A percentile compares a stretch with the other conserved stretches of the same genome.
These are phyloP conservation scores for Tetrapisispora arboricola DNA, from an alignment of 805 yeast genomes.

Conservation along the genomic window DNA sequence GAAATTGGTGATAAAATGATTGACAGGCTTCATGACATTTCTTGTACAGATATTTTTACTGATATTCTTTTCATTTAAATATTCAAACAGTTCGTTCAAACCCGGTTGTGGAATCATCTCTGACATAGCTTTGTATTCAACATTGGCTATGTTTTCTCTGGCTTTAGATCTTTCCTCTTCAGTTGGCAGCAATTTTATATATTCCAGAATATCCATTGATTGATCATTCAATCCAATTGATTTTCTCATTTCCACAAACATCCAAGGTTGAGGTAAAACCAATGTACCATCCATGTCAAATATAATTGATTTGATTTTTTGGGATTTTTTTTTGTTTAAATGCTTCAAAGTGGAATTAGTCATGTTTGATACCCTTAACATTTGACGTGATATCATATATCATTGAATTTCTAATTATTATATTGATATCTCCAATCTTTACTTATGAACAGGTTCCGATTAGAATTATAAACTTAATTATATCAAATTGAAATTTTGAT, in stretches of 20 bases:
- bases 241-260: constrained; percentile 49
- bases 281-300: constrained; percentile 80
- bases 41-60: constrained; percentile 55
- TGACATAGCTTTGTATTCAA: constrained; percentile 56
- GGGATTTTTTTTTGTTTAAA: background rate
- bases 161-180: constrained; percentile 35
- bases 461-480: too few relatives aligned
- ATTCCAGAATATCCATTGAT: constrained; percentile 42
- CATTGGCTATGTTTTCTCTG: constrained; percentile 35
- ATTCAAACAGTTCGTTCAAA: constrained; percentile 33
- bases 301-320: constrained; percentile 42
- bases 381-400: background rate
- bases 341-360: background rate
- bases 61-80: constrained; percentile 24
- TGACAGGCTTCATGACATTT: constrained; percentile 44
- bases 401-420: too few relatives aligned
- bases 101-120: constrained; percentile 46
- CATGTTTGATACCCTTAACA: background rate
- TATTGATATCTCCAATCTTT: too few relatives aligned
- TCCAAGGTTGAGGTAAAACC: constrained; percentile 54
- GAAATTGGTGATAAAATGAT: constrained; percentile 37
- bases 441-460: too few relatives aligned
- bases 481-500: too few relatives aligned
- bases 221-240: constrained; percentile 41
- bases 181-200: constrained; percentile 35